Evolutionary conservation across 139 green algal genomes (phyloP).

Genomic region (Asterochloris sp.): DNA sequence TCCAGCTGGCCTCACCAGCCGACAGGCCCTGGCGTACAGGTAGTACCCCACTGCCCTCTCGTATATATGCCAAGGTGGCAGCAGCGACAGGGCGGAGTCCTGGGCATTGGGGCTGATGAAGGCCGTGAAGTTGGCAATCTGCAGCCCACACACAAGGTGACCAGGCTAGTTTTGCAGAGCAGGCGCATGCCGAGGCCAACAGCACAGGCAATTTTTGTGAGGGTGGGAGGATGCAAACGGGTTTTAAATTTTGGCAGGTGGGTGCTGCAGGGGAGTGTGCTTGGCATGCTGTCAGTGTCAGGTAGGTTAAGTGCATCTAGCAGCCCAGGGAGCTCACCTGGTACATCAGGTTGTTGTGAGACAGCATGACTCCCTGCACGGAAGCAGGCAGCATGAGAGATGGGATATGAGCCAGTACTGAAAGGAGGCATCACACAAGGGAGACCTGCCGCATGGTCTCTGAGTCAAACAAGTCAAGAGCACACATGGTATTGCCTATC

Average conservation of each 20-base stretch:
- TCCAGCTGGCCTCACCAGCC: conserved; percentile 19
- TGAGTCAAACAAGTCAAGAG: too few species aligned
- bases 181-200: too few species aligned
- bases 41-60: conserved; percentile 71
- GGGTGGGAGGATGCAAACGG: neutral
- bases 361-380: conserved; percentile 72
- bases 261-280: too few species aligned
- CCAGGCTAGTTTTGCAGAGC: too few species aligned
- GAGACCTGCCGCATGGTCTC: too few species aligned
- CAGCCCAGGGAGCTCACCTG: conserved; percentile 41
- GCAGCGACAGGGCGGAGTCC: conserved; percentile 66
- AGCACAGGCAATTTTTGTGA: too few species aligned
- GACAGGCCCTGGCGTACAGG: conserved; percentile 41
- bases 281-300: too few species aligned
- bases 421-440: too few species aligned
- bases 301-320: too few species aligned
- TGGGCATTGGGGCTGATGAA: conserved; percentile 54
- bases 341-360: conserved; percentile 85
- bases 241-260: too few species aligned
- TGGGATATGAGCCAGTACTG: too few species aligned
- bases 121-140: conserved; percentile 41
- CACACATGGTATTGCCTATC: too few species aligned
- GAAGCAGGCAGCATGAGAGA: neutral
- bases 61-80: conserved; percentile 97
- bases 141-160: neutral